Evolutionary conservation across 352 stramenopile genomes (phyloP).

Genomic region (Phytophthora melonis): DNA sequence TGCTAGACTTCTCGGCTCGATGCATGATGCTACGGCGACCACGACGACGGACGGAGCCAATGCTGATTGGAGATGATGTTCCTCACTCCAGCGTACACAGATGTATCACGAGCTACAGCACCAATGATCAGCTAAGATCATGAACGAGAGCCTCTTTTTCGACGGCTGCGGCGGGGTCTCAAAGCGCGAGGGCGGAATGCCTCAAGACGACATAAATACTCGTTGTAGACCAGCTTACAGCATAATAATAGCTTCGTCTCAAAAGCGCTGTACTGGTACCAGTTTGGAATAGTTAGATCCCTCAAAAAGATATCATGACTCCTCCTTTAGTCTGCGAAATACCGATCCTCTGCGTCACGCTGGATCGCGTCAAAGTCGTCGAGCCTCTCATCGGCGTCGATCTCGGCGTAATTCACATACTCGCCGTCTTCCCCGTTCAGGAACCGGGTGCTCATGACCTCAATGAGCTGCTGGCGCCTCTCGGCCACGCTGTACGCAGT

Average conservation of each 20-base stretch:
- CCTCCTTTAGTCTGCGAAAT: constrained; percentile 48
- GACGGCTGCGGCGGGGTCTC: not conserved
- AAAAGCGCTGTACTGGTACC: not conserved
- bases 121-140: constrained; percentile 8
- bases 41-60: not conserved
- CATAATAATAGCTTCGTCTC: constrained; percentile 29
- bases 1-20: constrained; percentile 81
- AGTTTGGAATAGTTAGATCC: not conserved
- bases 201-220: constrained; percentile 23
- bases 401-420: constrained; percentile 71
- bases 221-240: constrained; percentile 7
- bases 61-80: not conserved
- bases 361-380: constrained; percentile 77
- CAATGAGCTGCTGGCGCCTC: constrained; percentile 68
- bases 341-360: constrained; percentile 82
- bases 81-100: not conserved
- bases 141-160: constrained; percentile 1
- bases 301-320: too few relatives aligned
- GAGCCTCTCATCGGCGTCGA: constrained; percentile 68
- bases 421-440: constrained; percentile 67
- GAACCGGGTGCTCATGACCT: constrained; percentile 81
- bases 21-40: constrained; percentile 53
- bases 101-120: not conserved
- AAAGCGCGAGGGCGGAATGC: constrained; percentile 4
- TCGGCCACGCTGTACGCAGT: constrained; percentile 39